phyloP scores from a whole-genome alignment of 1,284 basidiomycete genomes.

The Coniophora puteana region DNA sequence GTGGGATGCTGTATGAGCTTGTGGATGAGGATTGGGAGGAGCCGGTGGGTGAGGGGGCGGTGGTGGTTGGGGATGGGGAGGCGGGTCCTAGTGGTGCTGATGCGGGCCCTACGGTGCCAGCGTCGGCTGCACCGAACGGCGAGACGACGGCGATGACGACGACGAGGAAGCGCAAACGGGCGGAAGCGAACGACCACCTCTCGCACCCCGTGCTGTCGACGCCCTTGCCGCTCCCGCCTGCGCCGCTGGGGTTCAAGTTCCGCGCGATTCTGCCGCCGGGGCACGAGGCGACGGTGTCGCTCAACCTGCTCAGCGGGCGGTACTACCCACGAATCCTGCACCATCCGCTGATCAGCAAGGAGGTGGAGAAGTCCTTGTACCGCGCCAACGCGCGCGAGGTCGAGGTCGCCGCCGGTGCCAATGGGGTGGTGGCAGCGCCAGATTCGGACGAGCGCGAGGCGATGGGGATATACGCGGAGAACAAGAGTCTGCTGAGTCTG shows the following conservation, averaged over 20 bases:
- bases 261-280: slow-evolving; percentile 62
- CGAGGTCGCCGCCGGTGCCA: slow-evolving; percentile 32
- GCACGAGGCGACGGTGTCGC: slow-evolving; percentile 59
- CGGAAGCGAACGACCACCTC: slow-evolving; percentile 29
- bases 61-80: slow-evolving; percentile 17
- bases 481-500: no score
- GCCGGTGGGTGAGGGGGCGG: slow-evolving; percentile 13
- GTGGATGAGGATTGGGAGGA: slow-evolving; percentile 69
- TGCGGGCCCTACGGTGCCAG: slow-evolving; percentile 9
- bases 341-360: slow-evolving; percentile 51
- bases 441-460: slow-evolving; percentile 63
- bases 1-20: slow-evolving; percentile 71
- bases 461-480: no score
- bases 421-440: slow-evolving; percentile 39
- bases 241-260: slow-evolving; percentile 64
- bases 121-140: slow-evolving; percentile 10
- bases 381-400: no score
- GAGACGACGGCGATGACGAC: no score
- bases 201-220: slow-evolving; percentile 35
- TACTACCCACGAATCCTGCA: slow-evolving; percentile 68
- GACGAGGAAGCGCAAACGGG: slow-evolving; percentile 14
- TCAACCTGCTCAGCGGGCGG: slow-evolving; percentile 65
- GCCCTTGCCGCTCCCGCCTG: slow-evolving; percentile 48
- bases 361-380: slow-evolving; percentile 36
- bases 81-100: slow-evolving; percentile 5